phyloP scores from a whole-genome alignment of 768 basidiomycete genomes.

The Tylopilus balloui region DNA sequence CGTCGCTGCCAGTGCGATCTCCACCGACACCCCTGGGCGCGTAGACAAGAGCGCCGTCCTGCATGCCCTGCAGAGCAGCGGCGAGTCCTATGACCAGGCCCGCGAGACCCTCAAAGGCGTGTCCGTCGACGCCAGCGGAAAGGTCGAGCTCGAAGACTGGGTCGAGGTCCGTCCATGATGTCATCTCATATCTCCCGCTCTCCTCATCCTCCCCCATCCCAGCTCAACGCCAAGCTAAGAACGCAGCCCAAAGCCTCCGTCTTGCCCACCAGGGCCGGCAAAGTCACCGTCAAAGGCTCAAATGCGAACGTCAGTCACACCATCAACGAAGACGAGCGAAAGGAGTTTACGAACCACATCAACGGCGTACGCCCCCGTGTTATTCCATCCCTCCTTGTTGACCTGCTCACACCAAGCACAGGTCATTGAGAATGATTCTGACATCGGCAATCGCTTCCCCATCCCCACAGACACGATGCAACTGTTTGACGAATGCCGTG shows the following conservation, averaged over 20 bases:
- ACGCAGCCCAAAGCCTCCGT: slow-evolving; percentile 42
- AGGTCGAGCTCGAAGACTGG: slow-evolving; percentile 97
- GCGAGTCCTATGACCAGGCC: slow-evolving; percentile 87
- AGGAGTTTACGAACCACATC: slow-evolving; percentile 98
- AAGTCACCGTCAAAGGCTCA: slow-evolving; percentile 91
- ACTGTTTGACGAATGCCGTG: slow-evolving; percentile 93
- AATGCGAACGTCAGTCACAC: slow-evolving; percentile 96
- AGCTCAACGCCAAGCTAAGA: slow-evolving; percentile 82
- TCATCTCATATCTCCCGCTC: slow-evolving; percentile 15
- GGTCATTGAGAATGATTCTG: slow-evolving; percentile 89
- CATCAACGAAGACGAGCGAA: slow-evolving; percentile 93
- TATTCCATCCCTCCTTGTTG: background rate
- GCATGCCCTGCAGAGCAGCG: slow-evolving; percentile 69
- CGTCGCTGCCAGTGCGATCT: slow-evolving; percentile 52
- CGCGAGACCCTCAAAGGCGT: slow-evolving; percentile 91
- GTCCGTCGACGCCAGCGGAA: slow-evolving; percentile 90
- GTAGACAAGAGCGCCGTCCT: slow-evolving; percentile 80
- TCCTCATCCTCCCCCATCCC: slow-evolving; percentile 9
- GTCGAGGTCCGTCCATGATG: slow-evolving; percentile 67
- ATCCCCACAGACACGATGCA: slow-evolving; percentile 98
- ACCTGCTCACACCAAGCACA: slow-evolving; percentile 32
- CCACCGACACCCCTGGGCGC: slow-evolving; percentile 76
- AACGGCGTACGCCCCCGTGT: slow-evolving; percentile 63
- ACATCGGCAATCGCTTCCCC: slow-evolving; percentile 76
- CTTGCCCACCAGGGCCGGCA: slow-evolving; percentile 70